Conservation (phyloP, 306 rosid species). For the Corylus avellana region DNA sequence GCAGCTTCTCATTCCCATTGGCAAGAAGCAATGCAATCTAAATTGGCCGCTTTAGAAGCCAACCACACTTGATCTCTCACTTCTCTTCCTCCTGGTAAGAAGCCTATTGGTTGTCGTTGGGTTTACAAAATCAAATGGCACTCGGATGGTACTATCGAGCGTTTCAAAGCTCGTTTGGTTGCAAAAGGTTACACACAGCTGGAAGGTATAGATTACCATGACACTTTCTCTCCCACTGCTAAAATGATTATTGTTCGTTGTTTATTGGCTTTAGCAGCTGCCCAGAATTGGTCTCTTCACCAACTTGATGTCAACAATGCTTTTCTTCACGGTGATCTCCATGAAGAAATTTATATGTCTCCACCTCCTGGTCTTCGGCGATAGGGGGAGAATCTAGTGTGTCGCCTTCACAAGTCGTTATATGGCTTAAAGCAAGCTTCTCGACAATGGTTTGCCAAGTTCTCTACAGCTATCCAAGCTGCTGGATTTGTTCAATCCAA, state of each 20-base stretch:
- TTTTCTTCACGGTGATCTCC: background rate
- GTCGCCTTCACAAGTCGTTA: background rate
- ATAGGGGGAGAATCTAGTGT: no score
- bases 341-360: no score
- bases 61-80: background rate
- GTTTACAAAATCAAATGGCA: background rate
- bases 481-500: background rate
- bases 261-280: background rate
- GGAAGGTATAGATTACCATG: background rate
- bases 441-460: conserved; percentile 11
- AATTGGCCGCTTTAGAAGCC: background rate
- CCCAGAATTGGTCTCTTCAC: background rate
- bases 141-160: background rate
- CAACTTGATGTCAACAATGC: background rate
- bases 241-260: background rate
- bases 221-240: background rate
- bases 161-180: background rate
- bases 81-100: background rate
- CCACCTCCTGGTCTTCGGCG: no score
- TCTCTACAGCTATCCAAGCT: background rate
- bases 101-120: background rate
- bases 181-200: background rate
- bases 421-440: conserved; percentile 14
- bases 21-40: background rate
- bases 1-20: background rate